Conservation (phyloP, 1,284 basidiomycete species). For the Amylostereum areolatum region DNA sequence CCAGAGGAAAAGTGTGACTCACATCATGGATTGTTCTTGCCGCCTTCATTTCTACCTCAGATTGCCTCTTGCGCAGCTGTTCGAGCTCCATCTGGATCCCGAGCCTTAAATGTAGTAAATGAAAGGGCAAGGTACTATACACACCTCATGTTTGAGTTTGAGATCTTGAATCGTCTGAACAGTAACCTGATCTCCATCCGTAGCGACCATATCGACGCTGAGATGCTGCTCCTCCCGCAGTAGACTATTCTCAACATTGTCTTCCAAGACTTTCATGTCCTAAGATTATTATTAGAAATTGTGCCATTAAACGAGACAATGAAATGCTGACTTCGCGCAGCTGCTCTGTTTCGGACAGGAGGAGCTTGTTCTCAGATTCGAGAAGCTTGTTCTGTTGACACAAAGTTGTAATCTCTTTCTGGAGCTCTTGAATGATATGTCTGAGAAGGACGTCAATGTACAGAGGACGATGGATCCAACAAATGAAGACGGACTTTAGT, state of each 20-base stretch:
- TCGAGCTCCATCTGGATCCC: conserved; percentile 43
- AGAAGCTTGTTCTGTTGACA: conserved; percentile 64
- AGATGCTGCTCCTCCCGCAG: conserved; percentile 44
- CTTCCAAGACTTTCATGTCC: conserved; percentile 71
- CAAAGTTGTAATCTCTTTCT: conserved; percentile 70
- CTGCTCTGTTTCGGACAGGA: conserved; percentile 70
- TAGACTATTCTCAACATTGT: conserved; percentile 64
- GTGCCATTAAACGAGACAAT: background rate
- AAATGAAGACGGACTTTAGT: conserved; percentile 51
- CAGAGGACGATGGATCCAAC: background rate
- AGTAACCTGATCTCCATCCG: no score
- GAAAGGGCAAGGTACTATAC: conserved; percentile 8
- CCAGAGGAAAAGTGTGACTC: conserved; percentile 19
- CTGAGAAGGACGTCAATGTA: conserved; percentile 28
- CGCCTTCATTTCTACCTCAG: conserved; percentile 68
- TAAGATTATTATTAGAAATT: conserved; percentile 21
- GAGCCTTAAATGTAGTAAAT: no score
- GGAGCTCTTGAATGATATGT: conserved; percentile 84
- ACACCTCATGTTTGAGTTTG: conserved; percentile 49
- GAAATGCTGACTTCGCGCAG: conserved; percentile 56
- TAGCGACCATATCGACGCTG: no score
- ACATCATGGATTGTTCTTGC: conserved; percentile 69
- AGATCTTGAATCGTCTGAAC: no score
- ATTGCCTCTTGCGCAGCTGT: conserved; percentile 59
- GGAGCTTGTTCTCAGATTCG: conserved; percentile 70